Evolutionary conservation across 2,329 filamentous ascomycete species (phyloP).

Genomic region (Ophiognomonia clavigignenti-juglandacearum): DNA sequence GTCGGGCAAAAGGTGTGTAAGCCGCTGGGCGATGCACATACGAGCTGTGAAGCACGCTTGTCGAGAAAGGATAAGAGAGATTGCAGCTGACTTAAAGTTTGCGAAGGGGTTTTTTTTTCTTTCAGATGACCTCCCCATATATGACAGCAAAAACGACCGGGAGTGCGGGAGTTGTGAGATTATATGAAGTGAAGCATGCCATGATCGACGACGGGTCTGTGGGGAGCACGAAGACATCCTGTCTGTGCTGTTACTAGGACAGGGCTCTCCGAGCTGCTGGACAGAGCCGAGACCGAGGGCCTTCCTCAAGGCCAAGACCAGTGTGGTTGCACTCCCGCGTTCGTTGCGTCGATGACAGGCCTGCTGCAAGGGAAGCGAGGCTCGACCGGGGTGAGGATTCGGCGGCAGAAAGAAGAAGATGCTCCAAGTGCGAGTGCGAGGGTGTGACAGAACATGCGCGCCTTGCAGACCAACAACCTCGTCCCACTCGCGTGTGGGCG

Average conservation of each 20-base stretch:
- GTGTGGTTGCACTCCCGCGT: too few relatives aligned
- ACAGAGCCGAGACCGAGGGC: constrained; percentile 9
- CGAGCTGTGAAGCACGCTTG: constrained; percentile 2
- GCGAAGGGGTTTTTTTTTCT: too few relatives aligned
- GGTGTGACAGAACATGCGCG: neutral
- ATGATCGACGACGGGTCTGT: constrained; percentile 1
- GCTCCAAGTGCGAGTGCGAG: too few relatives aligned
- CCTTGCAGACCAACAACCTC: too few relatives aligned
- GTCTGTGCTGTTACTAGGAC: too few relatives aligned
- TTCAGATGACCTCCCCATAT: too few relatives aligned
- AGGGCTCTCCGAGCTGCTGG: neutral
- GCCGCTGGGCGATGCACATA: neutral
- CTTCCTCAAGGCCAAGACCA: too few relatives aligned
- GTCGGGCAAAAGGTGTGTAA: too few relatives aligned
- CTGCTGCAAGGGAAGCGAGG: too few relatives aligned
- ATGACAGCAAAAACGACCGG: constrained; percentile 1
- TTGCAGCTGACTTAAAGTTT: too few relatives aligned
- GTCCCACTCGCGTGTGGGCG: constrained; percentile 5
- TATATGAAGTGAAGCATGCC: constrained; percentile 3
- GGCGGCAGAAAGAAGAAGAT: neutral
- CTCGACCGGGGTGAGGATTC: too few relatives aligned
- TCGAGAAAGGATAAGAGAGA: constrained; percentile 2
- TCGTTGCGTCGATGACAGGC: too few relatives aligned
- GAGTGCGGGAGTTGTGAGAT: constrained; percentile 4
- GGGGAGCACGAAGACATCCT: constrained; percentile 1